Base-by-base conservation (phyloP, 768 basidiomycete species). In the Hemileccinum rubropunctum region DNA sequence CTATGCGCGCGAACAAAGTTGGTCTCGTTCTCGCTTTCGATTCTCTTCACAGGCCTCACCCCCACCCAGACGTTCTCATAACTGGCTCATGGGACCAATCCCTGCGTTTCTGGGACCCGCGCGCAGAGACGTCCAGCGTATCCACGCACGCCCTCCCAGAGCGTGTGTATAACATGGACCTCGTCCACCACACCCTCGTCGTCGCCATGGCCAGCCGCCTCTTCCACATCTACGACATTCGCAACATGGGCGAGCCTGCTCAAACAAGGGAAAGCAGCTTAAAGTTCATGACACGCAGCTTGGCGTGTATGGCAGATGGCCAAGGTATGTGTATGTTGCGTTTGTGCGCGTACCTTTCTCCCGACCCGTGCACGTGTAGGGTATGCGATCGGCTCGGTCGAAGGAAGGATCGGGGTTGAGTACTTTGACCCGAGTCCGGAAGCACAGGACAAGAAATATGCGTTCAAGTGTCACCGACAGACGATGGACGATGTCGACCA, bases 381-480 rank as follows among this genome's bases (percentile, higher is more conserved):
- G 11, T 99, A 91, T 68, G 94, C 94, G 11, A 91, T 87, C 0
- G 90, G 88, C 0, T 94, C 91, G 0, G 92, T 95, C 13, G 97
- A 99, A 61, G 97, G 97, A 1, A 80, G 97, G 20, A 97, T 98
- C 50, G 93, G 95, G 0, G 94, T 98, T 27, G 97, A 99, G 67
- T 99, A 95, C 67, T 95, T 97, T 58, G 91, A 98, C 56, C 83
- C 90, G 2, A 81, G 80, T 4, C 77, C 84, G 0, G 80, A 81
- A 21, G 76, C 78, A 0, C 95, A 98, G 67, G 84, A 87, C n/a
- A 77, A 80, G 58, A 86, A 68, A 21, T 69, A 84, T 67, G 97
- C 97, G 3, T 99, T 98, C 81, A 94, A 97, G 66, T 97, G 95
- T 56, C 95, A 99, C 62, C 80, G 95, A 4, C 88, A 92, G 64